Conservation (phyloP, 805 yeast genomes). For the Lipomyces spencermartinsiae region DNA sequence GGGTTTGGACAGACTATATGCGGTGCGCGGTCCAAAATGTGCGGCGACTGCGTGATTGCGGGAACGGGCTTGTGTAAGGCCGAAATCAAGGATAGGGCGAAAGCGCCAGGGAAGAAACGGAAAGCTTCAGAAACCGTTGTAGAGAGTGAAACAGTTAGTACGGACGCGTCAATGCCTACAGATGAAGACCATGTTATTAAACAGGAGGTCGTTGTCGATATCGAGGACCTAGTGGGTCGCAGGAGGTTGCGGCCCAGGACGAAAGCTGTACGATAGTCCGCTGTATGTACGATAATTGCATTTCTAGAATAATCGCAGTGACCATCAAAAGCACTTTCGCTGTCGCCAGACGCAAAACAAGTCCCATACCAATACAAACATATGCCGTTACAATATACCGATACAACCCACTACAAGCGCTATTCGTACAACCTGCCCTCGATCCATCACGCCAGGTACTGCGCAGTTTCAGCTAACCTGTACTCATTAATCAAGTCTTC, state of each 20-base stretch:
- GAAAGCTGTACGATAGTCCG: neutral
- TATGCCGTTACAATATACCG: neutral
- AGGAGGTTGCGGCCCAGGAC: conserved; percentile 6
- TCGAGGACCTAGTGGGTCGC: conserved; percentile 19
- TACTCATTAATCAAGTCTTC: conserved; percentile 78
- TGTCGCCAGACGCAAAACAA: neutral
- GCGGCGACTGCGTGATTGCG: conserved; percentile 72
- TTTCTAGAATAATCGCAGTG: neutral
- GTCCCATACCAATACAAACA: neutral
- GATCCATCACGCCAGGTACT: conserved; percentile 32
- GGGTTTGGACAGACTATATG: conserved; percentile 95
- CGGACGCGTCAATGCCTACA: neutral
- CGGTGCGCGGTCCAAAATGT: conserved; percentile 60
- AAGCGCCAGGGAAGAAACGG: conserved; percentile 5
- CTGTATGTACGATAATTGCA: neutral
- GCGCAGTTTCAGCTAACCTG: conserved; percentile 70
- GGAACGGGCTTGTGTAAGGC: conserved; percentile 62
- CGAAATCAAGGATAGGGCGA: conserved; percentile 37
- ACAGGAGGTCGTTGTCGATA: conserved; percentile 14
- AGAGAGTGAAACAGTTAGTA: neutral
- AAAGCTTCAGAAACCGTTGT: neutral
- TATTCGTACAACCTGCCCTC: neutral
- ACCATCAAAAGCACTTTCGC: neutral
- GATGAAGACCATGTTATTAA: neutral
- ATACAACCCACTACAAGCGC: neutral